Base-by-base conservation (phyloP, 2,329 filamentous ascomycete genomes). In the Penicillium freii region DNA sequence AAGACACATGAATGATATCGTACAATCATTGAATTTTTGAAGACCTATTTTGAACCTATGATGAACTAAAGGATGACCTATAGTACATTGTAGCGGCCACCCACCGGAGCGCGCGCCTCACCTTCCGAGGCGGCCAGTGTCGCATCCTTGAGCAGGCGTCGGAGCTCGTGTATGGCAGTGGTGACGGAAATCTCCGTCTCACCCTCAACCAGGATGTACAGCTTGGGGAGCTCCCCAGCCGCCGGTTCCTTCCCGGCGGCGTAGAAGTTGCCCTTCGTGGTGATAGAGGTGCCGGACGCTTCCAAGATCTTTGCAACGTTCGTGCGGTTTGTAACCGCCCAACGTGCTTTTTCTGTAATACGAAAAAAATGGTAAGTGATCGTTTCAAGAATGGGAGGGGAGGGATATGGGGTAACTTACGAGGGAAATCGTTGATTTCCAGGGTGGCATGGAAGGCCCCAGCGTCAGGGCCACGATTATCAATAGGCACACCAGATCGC, bases 401-500 rank as follows among this genome's bases (percentile, higher is more conserved):
- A 47, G 44, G 15, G 33, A 39, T 2, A 45, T 15, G 19, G 46
- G 11, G 8, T 51, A 64, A 77, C 79, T 76, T 78, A 81, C 79
- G 94, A 34, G 94, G 94, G 76, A 97, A 97, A 77, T 99, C 94
- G 76, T 99, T 99, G 84, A 99, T 99, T 76, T 97, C 94, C 60
- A 99, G 82, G 4, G 93, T 97, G 17, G 94, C 92, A 74, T 99
- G 94, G 82, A 92, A 99, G 0, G 92, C 92, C 51, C 94, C 94
- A 3, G 94, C 94, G 74, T 99, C 94, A 0, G 94, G 94, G 1
- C 94, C 94, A 76, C 97, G 97, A 79, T 99, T 99, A 79, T 99
- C 94, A 71, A 97, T 95, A 8, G 94, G 92, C 60, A 96, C 92
- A 15, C 94, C 94, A 4, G 91, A 89, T 59, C 94, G 89, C 68